A percentile compares a stretch with the other conserved stretches of the same genome.
phyloP scores from a whole-genome alignment of 176 grass and related monocot species.

The Ensete ventricosum region DNA sequence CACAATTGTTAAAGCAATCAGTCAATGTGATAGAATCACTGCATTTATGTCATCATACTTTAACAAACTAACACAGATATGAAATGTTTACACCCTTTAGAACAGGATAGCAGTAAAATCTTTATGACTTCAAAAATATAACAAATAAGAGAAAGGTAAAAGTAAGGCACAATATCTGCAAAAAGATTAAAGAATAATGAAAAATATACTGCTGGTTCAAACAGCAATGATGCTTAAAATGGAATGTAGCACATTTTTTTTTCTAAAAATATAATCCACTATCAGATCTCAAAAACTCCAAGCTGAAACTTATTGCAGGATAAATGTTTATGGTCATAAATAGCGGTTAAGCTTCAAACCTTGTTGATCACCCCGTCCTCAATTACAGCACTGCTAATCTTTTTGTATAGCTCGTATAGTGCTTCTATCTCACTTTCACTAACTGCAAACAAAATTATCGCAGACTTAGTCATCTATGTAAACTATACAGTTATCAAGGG shows the following conservation, averaged over 20 bases:
- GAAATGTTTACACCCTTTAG: background rate
- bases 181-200: background rate
- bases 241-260: background rate
- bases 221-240: background rate
- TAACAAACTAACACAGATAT: background rate
- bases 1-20: conserved; percentile 15
- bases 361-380: conserved; percentile 95
- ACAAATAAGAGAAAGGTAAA: background rate
- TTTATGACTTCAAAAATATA: background rate
- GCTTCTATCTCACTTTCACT: conserved; percentile 88
- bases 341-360: conserved; percentile 26
- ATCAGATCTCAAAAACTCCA: background rate
- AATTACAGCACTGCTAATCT: conserved; percentile 89
- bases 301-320: background rate
- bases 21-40: background rate
- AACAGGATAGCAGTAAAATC: background rate
- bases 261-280: background rate
- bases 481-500: background rate
- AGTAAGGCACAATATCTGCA: background rate
- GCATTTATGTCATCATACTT: background rate
- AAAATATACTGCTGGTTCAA: background rate
- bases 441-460: conserved; percentile 30
- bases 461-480: background rate
- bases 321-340: background rate
- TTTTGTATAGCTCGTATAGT: conserved; percentile 90